Evolutionary conservation across 208 protist species (phyloP).

Genomic region (Polymyxa betae): DNA sequence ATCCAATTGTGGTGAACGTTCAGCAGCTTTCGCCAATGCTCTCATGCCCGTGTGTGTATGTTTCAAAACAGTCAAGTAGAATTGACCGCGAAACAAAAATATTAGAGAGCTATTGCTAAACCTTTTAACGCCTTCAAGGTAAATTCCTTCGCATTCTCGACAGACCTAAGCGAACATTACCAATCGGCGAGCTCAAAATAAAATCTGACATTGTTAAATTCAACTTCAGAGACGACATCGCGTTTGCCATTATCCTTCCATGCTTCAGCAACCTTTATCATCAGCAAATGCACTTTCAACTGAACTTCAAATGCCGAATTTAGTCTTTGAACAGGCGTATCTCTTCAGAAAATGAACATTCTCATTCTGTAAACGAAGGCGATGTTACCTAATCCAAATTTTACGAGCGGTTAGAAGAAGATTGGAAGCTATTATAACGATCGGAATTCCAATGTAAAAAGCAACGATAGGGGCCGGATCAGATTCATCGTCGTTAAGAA

Average conservation of each 20-base stretch:
- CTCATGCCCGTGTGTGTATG: not conserved
- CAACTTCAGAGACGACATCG: not conserved
- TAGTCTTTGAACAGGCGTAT: not conserved
- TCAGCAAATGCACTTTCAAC: not conserved
- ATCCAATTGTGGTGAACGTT: not conserved
- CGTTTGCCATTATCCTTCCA: not conserved
- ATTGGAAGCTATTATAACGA: not conserved
- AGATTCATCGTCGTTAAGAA: not conserved
- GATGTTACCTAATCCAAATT: not conserved
- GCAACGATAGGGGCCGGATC: not conserved
- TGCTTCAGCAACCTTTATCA: not conserved
- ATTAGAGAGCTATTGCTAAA: not conserved
- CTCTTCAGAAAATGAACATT: too few species aligned
- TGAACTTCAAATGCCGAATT: not conserved
- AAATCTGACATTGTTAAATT: not conserved
- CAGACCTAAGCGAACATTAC: not conserved
- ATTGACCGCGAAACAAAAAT: not conserved
- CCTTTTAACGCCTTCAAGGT: not conserved
- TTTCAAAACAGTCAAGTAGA: not conserved
- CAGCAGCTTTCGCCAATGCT: not conserved
- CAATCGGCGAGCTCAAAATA: not conserved
- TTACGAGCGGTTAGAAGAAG: not conserved
- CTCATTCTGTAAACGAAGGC: too few species aligned
- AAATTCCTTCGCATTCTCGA: not conserved
- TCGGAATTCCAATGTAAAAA: not conserved